Conservation (phyloP, 495 filamentous ascomycete genomes). For the Daldinia childiae region DNA sequence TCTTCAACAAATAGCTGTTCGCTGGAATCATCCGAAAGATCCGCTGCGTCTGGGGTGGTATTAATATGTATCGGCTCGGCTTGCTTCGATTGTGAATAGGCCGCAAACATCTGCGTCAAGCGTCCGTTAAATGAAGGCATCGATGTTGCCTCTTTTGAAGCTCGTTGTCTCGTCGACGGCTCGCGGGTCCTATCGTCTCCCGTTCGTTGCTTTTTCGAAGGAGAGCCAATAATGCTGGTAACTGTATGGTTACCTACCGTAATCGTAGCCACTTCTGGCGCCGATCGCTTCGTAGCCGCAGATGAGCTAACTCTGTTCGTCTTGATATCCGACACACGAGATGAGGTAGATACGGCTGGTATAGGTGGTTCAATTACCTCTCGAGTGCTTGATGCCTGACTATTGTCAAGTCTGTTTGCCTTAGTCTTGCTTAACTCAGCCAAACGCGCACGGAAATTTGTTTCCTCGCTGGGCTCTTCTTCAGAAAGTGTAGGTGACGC, state of each 20-base stretch:
- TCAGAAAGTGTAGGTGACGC: conserved; percentile 11
- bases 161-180: conserved; percentile 26
- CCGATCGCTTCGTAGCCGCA: conserved; percentile 62
- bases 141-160: conserved; percentile 36
- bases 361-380: conserved; percentile 45
- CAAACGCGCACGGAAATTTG: conserved; percentile 39
- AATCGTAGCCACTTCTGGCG: conserved; percentile 83
- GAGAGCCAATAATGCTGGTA: conserved; percentile 60
- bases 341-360: conserved; percentile 50
- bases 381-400: background rate
- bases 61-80: conserved; percentile 43
- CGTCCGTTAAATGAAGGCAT: conserved; percentile 70
- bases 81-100: conserved; percentile 63
- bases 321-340: conserved; percentile 47
- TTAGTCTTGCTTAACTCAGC: conserved; percentile 29
- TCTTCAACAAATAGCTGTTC: conserved; percentile 50
- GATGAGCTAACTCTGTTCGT: conserved; percentile 33
- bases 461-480: conserved; percentile 18
- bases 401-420: background rate
- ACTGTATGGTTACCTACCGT: conserved; percentile 85
- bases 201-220: conserved; percentile 53
- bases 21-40: conserved; percentile 41
- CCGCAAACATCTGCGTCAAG: conserved; percentile 75
- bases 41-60: conserved; percentile 28
- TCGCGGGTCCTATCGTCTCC: conserved; percentile 24